phyloP scores from a whole-genome alignment of 1,139 yeast genomes.

The Geotrichum candidum region DNA sequence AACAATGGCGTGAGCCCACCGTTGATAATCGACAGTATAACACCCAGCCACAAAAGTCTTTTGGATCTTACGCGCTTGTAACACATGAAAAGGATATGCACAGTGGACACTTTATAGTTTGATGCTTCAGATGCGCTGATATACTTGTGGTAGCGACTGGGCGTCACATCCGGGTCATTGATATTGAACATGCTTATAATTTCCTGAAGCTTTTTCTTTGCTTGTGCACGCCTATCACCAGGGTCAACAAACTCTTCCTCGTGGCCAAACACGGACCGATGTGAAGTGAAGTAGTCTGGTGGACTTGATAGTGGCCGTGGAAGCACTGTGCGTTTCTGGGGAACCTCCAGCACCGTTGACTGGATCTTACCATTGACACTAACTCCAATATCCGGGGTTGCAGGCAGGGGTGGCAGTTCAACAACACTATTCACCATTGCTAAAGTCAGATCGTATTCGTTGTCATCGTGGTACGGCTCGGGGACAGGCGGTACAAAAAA shows the following conservation, averaged over 20 bases:
- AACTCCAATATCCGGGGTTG: background rate
- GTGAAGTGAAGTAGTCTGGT: conserved; percentile 2
- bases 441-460: background rate
- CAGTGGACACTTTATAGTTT: conserved; percentile 7
- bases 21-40: conserved; percentile 47
- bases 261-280: background rate
- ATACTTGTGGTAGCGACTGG: conserved; percentile 2
- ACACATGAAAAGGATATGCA: conserved; percentile 8
- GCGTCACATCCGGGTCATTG: background rate
- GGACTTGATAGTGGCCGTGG: background rate
- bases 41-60: conserved; percentile 44
- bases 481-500: conserved; percentile 8
- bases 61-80: conserved; percentile 31
- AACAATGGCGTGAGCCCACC: conserved; percentile 72
- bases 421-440: background rate
- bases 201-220: background rate
- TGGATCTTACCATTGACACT: background rate
- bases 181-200: background rate
- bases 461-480: background rate
- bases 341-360: background rate
- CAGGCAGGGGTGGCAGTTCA: background rate
- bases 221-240: background rate
- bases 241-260: background rate
- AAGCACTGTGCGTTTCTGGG: background rate
- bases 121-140: conserved; percentile 13